Evolutionary conservation across 1,284 basidiomycete genomes (phyloP), one percentile per base, ranked within the genome.

Genomic region (Ustilago sp.): DNA sequence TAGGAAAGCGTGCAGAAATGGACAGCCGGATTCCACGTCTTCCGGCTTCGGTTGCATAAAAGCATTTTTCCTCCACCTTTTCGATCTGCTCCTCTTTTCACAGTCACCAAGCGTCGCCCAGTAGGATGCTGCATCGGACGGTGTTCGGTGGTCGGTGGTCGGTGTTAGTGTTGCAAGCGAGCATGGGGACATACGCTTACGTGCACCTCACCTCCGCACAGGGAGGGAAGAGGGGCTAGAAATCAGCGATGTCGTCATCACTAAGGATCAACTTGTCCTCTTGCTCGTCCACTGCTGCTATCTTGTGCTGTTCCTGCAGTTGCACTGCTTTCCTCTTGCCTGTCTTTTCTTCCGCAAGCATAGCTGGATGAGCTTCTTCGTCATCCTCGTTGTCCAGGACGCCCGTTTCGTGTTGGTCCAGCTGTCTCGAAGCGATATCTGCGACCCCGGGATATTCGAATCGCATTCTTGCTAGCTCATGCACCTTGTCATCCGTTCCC

Each of bases 1-100:
- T 73, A 73, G 70, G 58, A 64, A 73, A 73, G 70, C 70, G 57
- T 73, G 70, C 70, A 73, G 70, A 68, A 68, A 64, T 50, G 52
- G 65, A 73, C 62, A 73, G 70, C 58, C 60, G 41, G 8, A 36
- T 45, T 62, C 73, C 70, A 64, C 63, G 59, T 68, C 71, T 71
- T 75, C 50, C 50, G 52, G 48, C 19, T 58, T 56, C 6, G 45
- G 50, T 17, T 35, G 31, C 17, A 8, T 35, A 43, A 11, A 43
- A 8, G 59, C 59, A 7, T 31, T 41, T 45, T 59, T 38, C 35
- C 31, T 48, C 35, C 41, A 61, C 41, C 34, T 64, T 23, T 36
- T 41, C 35, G 13, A 41, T n/a, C 31, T 31, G 38, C 50, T 28
- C 5, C 17, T 34, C 23, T 32, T 41, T 8, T 41, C 48, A 50